Conservation (phyloP, 176 grass and related monocot genomes). For the Oryza officinalis region DNA sequence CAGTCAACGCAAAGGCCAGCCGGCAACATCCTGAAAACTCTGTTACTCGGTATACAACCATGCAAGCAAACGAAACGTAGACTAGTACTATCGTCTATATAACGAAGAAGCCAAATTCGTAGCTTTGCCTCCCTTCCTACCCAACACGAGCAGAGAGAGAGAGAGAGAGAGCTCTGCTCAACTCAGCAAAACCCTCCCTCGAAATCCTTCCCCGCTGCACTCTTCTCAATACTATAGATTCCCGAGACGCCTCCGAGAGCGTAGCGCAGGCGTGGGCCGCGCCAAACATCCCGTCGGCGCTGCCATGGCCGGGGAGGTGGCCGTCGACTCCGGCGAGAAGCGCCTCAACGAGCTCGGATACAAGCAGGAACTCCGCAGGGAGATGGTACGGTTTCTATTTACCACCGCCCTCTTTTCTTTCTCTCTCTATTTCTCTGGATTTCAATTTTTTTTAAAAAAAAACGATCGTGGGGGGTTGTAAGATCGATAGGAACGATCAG, state of each 20-base stretch:
- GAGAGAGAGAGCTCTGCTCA: no score
- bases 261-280: no score
- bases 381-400: slow-evolving; percentile 58
- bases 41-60: neutral
- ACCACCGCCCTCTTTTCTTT: neutral
- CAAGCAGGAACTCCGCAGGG: slow-evolving; percentile 98
- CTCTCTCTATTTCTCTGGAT: neutral
- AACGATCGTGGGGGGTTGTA: neutral
- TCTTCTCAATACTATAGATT: neutral
- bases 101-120: neutral
- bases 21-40: neutral
- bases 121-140: neutral
- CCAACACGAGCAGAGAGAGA: neutral
- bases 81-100: no score
- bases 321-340: slow-evolving; percentile 96
- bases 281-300: neutral
- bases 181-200: neutral
- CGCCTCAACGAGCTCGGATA: slow-evolving; percentile 98
- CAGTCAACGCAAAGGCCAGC: slow-evolving; percentile 16
- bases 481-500: neutral
- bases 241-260: neutral
- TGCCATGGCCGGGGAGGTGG: slow-evolving; percentile 58
- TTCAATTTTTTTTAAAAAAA: neutral
- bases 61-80: neutral
- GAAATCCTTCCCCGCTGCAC: neutral